Evolutionary conservation across 2,329 filamentous ascomycete genomes (phyloP).

Genomic region (Neurospora sp.): DNA sequence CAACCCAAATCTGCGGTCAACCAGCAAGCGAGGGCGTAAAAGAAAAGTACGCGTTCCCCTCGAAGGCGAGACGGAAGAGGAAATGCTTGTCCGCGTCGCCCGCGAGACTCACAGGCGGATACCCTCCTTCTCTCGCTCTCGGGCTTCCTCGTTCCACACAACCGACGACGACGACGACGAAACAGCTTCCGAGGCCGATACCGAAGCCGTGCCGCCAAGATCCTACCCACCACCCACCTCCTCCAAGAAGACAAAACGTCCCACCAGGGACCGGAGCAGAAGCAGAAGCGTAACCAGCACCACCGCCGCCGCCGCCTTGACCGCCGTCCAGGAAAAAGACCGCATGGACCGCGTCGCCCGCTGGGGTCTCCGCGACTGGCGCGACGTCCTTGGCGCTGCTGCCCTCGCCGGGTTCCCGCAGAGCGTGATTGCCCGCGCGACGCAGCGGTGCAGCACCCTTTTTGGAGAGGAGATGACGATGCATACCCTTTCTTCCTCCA

Average conservation of each 20-base stretch:
- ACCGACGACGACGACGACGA: constrained; percentile 22
- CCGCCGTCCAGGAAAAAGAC: constrained; percentile 3
- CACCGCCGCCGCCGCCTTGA: constrained; percentile 1
- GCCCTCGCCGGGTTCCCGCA: constrained; percentile 61
- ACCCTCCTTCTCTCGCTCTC: constrained; percentile 26
- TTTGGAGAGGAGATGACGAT: constrained; percentile 66
- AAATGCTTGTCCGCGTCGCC: constrained; percentile 27
- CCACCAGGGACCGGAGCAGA: constrained; percentile 13
- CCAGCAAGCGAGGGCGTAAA: constrained; percentile 7
- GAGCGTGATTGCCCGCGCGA: constrained; percentile 55
- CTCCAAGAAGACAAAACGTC: background rate
- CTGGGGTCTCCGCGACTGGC: constrained; percentile 63
- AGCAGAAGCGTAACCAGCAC: constrained; percentile 6
- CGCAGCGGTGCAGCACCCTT: constrained; percentile 62
- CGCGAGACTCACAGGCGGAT: constrained; percentile 25
- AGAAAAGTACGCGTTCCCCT: constrained; percentile 11
- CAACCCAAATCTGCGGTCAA: background rate
- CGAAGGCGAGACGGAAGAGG: constrained; percentile 23
- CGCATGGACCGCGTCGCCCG: constrained; percentile 9
- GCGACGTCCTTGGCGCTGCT: constrained; percentile 71
- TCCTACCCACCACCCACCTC: background rate
- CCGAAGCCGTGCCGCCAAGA: background rate
- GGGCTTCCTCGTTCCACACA: background rate
- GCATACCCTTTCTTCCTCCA: constrained; percentile 33
- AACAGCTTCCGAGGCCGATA: constrained; percentile 9